Base-by-base conservation (phyloP, 352 stramenopile genomes). In the Phytophthora boehmeriae region DNA sequence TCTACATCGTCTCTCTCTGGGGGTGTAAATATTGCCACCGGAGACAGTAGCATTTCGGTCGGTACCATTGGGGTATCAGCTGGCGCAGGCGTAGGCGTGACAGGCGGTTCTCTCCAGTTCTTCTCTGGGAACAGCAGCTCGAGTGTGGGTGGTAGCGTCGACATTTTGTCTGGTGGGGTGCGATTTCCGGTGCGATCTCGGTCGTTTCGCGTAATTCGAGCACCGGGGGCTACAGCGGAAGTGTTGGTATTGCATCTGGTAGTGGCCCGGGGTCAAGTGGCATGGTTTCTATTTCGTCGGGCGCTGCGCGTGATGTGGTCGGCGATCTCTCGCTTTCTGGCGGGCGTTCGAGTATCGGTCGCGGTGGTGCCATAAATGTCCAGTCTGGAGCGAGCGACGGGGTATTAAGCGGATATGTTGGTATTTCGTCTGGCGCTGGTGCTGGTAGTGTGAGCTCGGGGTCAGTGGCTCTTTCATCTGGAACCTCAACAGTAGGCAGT, bases 201-300 rank as follows among this genome's bases (percentile, higher is more conserved):
- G 41, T 66, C 8, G 54, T 42, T 55, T 60, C 58, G 54, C 58
- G 58, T 30, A 66, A 65, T 36, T 55, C 58, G 17, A 66, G 41
- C 25, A 36, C 50, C 50, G 50, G 35, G 35, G 32, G 56, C 46
- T 53, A 36, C 47, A 64, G 47, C 25, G 58, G 58, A 20, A 49
- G 50, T 45, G 6, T 66, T 27, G 58, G 54, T 55, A 32, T 66
- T 17, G 42, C 35, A 8, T 72, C 63, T 54, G 63, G 63, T 25
- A 19, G 63, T 45, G 59, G 55, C n/a, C 51, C 59, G 32, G 71
- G 63, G 10, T 66, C 63, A 6, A 68, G 52, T 23, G 66, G 71
- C 22, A 11, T 65, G 32, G 58, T 65, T n/a, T 61, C 63, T 8
- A 61, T 68, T 36, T 62, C 60, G 19, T 55, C 59, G 47, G 62